phyloP scores from a whole-genome alignment of 805 yeast genomes.

The Ogataea nakhonphanomensis region DNA sequence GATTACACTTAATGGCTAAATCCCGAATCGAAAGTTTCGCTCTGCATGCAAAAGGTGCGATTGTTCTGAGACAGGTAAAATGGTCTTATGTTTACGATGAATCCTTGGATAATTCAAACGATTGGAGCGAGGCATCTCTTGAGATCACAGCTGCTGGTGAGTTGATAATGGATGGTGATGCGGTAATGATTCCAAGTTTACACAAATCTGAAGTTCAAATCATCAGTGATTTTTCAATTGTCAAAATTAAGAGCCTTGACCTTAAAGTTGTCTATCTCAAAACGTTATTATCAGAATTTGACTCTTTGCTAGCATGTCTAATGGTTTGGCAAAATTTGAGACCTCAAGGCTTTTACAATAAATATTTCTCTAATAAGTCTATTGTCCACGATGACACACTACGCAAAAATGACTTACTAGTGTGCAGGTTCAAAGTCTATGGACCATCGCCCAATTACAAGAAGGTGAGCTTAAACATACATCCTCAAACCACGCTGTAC shows the following conservation, averaged over 20 bases:
- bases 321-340: constrained; percentile 49
- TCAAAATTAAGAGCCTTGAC: constrained; percentile 40
- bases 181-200: constrained; percentile 24
- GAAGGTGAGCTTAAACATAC: constrained; percentile 31
- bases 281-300: constrained; percentile 18
- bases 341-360: constrained; percentile 44
- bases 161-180: constrained; percentile 19
- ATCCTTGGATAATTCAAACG: not conserved
- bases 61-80: constrained; percentile 10
- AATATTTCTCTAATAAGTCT: constrained; percentile 42
- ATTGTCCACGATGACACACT: constrained; percentile 23
- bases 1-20: not conserved
- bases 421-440: constrained; percentile 61
- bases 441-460: constrained; percentile 54
- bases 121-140: constrained; percentile 26
- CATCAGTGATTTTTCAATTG: constrained; percentile 30
- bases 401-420: constrained; percentile 40
- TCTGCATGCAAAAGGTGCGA: constrained; percentile 16
- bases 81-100: constrained; percentile 24
- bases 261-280: constrained; percentile 31
- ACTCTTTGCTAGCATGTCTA: constrained; percentile 37
- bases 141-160: constrained; percentile 28
- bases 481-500: constrained; percentile 22
- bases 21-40: constrained; percentile 2
- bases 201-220: constrained; percentile 31